Evolutionary conservation across 148 eudicot species (phyloP), one percentile per base, ranked within the genome.

Genomic region (Vaccinium macrocarpon): DNA sequence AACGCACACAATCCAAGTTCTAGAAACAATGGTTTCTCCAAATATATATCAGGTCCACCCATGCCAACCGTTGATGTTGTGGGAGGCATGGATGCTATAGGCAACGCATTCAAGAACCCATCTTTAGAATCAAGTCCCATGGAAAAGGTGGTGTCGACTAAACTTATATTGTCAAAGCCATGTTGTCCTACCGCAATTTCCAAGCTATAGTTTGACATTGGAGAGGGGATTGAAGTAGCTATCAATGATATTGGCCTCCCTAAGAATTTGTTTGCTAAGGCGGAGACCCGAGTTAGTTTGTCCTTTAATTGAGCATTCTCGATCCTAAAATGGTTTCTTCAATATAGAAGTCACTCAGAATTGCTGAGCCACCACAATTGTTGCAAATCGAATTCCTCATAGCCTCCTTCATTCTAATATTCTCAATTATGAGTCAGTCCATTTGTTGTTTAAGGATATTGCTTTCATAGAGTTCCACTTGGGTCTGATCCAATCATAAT

Each of bases 281-380:
- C 49, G 29, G 84, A 85, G 29, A 91, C 78, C 16, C 92, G 90
- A n/a, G 86, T 76, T 21, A 95, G 86, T 84, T 93, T 93, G 64
- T 95, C 98, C 75, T 85, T 88, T 10, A 95, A 78, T 48, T 88
- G 90, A 29, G 91, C 91, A 84, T 93, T 93, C 86, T 95, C 95
- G 29, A 89, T 49, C 83, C 89, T 89, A 2, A 92, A 81, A 15
- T 88, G 86, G 75, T 89, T 25, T 87, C 91, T 59, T 91, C 94
- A 4, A 87, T 82, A 11, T 90, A 78, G 23, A 88, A 12, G 0
- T 95, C 90, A 23, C 91, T 89, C 14, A 88, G 83, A 35, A 87
- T 25, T 25, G 91, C 85, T 1, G 89, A 82, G 78, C 95, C 90
- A 49, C 97, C 94, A 74, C 95, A 94, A 21, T 74, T 92, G 75